Conservation (phyloP, 2,329 filamentous ascomycete genomes). For the Fusarium sp. region DNA sequence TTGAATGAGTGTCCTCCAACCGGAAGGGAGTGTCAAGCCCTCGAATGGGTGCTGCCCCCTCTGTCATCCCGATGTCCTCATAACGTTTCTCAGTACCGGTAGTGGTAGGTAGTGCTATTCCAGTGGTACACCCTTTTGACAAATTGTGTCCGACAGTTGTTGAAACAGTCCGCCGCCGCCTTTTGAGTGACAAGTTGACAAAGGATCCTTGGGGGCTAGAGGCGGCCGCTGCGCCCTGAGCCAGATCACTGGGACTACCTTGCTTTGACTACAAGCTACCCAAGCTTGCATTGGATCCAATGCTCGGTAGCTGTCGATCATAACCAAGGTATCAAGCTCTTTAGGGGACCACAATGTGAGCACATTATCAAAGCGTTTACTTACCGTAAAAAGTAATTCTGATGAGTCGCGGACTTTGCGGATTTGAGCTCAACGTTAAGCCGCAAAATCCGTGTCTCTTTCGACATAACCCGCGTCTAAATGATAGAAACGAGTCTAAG, state of each 20-base stretch:
- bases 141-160: constrained; percentile 7
- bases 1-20: constrained; percentile 20
- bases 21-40: neutral
- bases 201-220: constrained; percentile 21
- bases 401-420: constrained; percentile 6
- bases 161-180: constrained; percentile 4
- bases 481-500: neutral
- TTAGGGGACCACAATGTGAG: neutral
- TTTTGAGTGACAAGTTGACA: constrained; percentile 13
- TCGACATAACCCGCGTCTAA: neutral
- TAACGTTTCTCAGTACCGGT: neutral
- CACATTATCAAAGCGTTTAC: neutral
- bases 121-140: constrained; percentile 11
- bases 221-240: constrained; percentile 33
- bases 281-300: neutral
- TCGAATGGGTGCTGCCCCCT: neutral
- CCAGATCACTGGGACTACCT: constrained; percentile 33
- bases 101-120: neutral
- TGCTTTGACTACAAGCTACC: neutral
- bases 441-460: constrained; percentile 1
- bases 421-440: neutral
- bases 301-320: constrained; percentile 23
- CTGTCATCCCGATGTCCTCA: neutral
- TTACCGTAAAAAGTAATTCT: neutral
- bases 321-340: neutral